phyloP scores from a whole-genome alignment of 257 asterid species.

The Nicotiana knightiana region DNA sequence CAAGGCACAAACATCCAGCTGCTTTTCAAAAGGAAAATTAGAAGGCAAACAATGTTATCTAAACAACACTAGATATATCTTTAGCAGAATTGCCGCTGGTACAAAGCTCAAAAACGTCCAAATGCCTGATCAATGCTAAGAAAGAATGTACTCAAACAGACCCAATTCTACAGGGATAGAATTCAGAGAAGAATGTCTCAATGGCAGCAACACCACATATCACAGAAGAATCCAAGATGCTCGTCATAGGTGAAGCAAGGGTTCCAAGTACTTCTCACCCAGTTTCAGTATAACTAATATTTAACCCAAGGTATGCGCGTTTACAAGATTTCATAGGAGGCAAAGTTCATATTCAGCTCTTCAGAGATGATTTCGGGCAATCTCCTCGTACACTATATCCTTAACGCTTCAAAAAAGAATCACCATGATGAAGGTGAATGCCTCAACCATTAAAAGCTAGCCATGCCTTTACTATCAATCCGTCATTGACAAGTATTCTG shows the following conservation, averaged over 20 bases:
- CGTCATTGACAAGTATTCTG: conserved; percentile 2
- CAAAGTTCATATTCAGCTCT: not conserved
- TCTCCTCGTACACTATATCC: not conserved
- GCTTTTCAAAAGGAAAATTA: not conserved
- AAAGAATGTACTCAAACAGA: conserved; percentile 1
- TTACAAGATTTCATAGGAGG: not conserved
- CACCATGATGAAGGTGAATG: not conserved
- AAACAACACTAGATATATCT: not conserved
- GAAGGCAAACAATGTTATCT: not conserved
- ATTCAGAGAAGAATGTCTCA: conserved; percentile 4
- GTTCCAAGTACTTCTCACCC: not conserved
- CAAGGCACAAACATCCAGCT: not conserved
- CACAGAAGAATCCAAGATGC: not conserved
- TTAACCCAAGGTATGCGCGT: not conserved
- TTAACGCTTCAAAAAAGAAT: not conserved
- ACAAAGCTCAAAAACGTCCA: not conserved
- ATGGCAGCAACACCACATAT: not conserved
- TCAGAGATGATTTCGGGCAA: not conserved
- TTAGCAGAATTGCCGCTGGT: not conserved
- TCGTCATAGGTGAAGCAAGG: conserved; percentile 7
- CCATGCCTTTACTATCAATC: not conserved
- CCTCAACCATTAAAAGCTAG: not conserved
- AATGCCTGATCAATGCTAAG: conserved; percentile 5
- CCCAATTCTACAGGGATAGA: conserved; percentile 1
- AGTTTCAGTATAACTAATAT: not conserved